Evolutionary conservation across 768 basidiomycete species (phyloP).

Genomic region (Clavulina sp.): DNA sequence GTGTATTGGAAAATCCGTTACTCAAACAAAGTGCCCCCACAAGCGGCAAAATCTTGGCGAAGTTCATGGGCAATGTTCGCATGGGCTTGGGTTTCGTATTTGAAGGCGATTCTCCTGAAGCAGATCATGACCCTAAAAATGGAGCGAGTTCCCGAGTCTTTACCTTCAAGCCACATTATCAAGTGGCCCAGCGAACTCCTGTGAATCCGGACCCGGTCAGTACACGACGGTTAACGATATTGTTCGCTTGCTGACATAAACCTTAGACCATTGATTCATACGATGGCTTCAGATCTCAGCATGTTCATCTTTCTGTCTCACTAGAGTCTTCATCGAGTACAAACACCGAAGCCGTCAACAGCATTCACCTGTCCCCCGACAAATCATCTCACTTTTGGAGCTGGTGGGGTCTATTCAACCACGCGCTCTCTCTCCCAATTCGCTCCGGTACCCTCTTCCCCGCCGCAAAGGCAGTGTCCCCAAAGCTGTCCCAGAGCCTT

Average conservation of each 20-base stretch:
- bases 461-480: constrained; percentile 43
- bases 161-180: constrained; percentile 63
- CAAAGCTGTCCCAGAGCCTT: constrained; percentile 74
- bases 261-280: constrained; percentile 41
- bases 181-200: constrained; percentile 36
- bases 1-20: background rate
- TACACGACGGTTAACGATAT: too few species aligned
- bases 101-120: constrained; percentile 30
- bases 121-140: constrained; percentile 44
- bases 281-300: constrained; percentile 80
- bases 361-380: constrained; percentile 70
- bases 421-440: constrained; percentile 60
- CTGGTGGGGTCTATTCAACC: constrained; percentile 81
- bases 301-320: constrained; percentile 82
- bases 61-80: constrained; percentile 65
- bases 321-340: constrained; percentile 31
- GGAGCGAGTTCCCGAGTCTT: constrained; percentile 44
- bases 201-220: constrained; percentile 6
- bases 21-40: constrained; percentile 9
- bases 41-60: constrained; percentile 58
- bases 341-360: constrained; percentile 33
- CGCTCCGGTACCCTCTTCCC: constrained; percentile 77
- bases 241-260: too few species aligned
- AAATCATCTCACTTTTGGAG: constrained; percentile 79
- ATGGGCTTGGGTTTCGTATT: constrained; percentile 72